Percentiles rank a stretch among this genome's conserved stretches.
phyloP scores from a whole-genome alignment of 108 stramenopile species.

The Schizochytrium sp. region DNA sequence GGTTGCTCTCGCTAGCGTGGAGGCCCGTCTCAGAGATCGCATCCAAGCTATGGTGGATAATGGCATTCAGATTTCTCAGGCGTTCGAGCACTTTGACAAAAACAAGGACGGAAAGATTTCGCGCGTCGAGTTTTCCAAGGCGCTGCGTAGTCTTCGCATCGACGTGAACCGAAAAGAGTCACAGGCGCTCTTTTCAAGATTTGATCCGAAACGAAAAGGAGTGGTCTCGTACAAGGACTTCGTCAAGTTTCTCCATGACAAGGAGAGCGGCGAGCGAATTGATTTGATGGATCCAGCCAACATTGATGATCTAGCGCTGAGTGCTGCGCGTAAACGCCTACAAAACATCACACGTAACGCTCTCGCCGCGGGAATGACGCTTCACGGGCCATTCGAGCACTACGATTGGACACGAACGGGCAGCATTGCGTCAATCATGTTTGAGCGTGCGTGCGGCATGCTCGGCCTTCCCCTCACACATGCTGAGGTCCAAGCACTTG shows the following conservation, averaged over 20 bases:
- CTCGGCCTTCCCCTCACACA: conserved; percentile 15
- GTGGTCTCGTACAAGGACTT: conserved; percentile 19
- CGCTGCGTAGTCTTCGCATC: conserved; percentile 14
- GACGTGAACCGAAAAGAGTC: not conserved
- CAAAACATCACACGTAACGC: not conserved
- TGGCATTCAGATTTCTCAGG: not conserved
- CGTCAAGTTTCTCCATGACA: not conserved
- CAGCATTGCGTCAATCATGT: not conserved
- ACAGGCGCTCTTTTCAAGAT: not conserved
- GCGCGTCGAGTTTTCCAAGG: not conserved
- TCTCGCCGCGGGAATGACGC: not conserved
- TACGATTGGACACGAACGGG: conserved; percentile 21
- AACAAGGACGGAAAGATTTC: conserved; percentile 13
- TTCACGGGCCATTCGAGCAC: conserved; percentile 18
- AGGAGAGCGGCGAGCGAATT: not conserved
- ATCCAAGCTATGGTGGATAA: not conserved
- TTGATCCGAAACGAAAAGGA: conserved; percentile 14
- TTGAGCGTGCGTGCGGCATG: not conserved
- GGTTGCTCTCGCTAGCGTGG: not conserved
- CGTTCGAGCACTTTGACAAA: conserved; percentile 15
- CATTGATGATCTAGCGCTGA: not conserved
- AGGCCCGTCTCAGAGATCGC: not conserved
- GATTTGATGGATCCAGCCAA: not conserved
- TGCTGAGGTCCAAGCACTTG: conserved; percentile 9
- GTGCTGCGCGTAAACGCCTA: not conserved